Evolutionary conservation across 805 yeast species (phyloP), one percentile per base, ranked within the genome.

Genomic region (Metschnikowia anglica): DNA sequence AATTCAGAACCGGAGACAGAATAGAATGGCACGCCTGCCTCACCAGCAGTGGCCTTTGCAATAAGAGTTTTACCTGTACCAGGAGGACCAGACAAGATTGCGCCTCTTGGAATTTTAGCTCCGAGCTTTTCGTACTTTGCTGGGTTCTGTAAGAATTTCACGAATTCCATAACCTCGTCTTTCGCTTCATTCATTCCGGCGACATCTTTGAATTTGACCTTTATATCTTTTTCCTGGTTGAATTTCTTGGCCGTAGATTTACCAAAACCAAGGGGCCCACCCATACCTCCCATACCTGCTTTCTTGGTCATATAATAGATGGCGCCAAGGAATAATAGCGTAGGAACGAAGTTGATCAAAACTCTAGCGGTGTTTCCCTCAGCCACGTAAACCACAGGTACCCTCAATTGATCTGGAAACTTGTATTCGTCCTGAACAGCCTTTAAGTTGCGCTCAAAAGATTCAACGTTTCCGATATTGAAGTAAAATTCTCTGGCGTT

Each of bases 41-140:
- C 99, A 53, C 99, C 99, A 2, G 99, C 99, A 37, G 98, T 93
- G 5, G 99, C 99, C 61, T 88, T 91, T 9, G 99, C 99, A 37
- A 93, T 70, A 41, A 93, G 72, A 0, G 99, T 93, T 63, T 93
- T 93, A 80, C 99, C 99, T 8, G 99, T 93, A 72, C 99, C 99
- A 39, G 99, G 99, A 13, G 99, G 96, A 37, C 99, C 99, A 1
- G 96, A 85, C 44, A 93, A 70, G 46, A 93, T 88, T 8, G 99
- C 99, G 55, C 99, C 99, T 61, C 98, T 80, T 35, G 99, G 99
- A 53, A 93, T 93, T 63, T 89, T 88, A 29, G 98, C 99, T 28
- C 99, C 99, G 45, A 93, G 73, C 47, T 80, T 80, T 63, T 90
- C 97, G 66, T 90, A 93, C 61, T 89, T 88, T 42, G 76, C 73